Conservation (phyloP, 179 eudicot species). For the Amaranthus tricolor region DNA sequence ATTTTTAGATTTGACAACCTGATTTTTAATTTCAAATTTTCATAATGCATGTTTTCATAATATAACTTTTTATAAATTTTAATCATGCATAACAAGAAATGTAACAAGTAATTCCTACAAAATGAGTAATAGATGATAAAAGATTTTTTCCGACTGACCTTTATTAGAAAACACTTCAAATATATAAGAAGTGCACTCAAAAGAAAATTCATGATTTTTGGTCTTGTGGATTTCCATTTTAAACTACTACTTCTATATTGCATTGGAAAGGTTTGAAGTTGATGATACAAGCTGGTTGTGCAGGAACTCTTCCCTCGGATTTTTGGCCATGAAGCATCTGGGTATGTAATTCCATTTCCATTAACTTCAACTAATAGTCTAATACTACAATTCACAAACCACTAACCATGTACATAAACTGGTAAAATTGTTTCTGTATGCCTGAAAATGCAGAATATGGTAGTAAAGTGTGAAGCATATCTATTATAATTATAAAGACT, state of each 20-base stretch:
- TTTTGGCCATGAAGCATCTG: constrained; percentile 98
- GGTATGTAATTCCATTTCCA: constrained; percentile 41
- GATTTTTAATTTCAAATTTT: too few species aligned
- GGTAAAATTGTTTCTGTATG: not conserved
- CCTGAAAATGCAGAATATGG: not conserved
- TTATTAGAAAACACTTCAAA: too few species aligned
- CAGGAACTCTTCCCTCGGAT: constrained; percentile 91
- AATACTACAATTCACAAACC: not conserved
- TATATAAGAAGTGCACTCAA: too few species aligned
- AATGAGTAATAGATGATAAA: too few species aligned
- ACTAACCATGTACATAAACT: not conserved
- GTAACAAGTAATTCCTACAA: too few species aligned
- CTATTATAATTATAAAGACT: too few species aligned
- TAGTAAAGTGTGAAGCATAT: not conserved
- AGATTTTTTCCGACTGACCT: too few species aligned
- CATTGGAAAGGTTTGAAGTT: not conserved
- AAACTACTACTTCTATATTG: not conserved
- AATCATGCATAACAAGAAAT: too few species aligned
- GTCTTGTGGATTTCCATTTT: not conserved
- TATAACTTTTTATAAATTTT: too few species aligned
- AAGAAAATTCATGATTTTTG: not conserved
- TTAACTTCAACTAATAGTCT: not conserved
- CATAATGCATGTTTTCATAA: too few species aligned
- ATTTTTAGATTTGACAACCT: too few species aligned
- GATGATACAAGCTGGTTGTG: constrained; percentile 22